These are phyloP conservation scores for Trichosporon sp. DNA, from an alignment of 1,284 basidiomycete species.

Conservation along the genomic window DNA sequence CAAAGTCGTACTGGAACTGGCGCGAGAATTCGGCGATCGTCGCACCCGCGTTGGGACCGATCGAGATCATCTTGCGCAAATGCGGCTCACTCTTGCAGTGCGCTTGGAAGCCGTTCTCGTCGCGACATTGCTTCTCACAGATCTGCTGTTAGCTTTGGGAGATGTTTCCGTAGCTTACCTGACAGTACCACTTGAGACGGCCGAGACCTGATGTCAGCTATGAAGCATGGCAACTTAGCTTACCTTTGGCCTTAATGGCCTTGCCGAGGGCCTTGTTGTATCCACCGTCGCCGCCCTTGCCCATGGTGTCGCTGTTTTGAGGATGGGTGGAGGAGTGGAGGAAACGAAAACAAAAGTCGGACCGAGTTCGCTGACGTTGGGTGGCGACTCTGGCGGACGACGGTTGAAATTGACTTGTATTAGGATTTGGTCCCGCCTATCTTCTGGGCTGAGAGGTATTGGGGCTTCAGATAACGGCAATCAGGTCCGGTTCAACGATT, in stretches of 20 bases:
- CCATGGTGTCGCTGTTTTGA: constrained; percentile 40
- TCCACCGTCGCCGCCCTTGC: constrained; percentile 66
- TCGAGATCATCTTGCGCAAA: constrained; percentile 91
- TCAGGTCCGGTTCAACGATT: not conserved
- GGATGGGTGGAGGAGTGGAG: not conserved
- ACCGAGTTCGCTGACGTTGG: not conserved
- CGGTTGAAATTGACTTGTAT: not conserved
- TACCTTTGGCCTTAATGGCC: constrained; percentile 90
- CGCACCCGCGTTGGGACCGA: constrained; percentile 86
- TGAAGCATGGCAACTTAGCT: not conserved
- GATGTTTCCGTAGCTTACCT: constrained; percentile 70
- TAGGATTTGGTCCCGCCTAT: constrained; percentile 10
- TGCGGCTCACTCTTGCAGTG: constrained; percentile 61
- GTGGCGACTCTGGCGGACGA: not conserved
- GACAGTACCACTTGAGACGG: constrained; percentile 91
- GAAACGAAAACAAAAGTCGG: constrained; percentile 10
- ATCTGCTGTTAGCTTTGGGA: constrained; percentile 65
- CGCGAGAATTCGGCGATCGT: constrained; percentile 88
- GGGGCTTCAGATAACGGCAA: constrained; percentile 18
- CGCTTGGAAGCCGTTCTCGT: constrained; percentile 86
- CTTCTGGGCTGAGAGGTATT: not conserved
- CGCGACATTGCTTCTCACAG: constrained; percentile 84
- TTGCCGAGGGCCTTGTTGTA: constrained; percentile 89
- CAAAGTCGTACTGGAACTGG: constrained; percentile 90
- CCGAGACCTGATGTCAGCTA: constrained; percentile 64